Evolutionary conservation across 768 basidiomycete species (phyloP).

Genomic region (Lactarius tabidus): DNA sequence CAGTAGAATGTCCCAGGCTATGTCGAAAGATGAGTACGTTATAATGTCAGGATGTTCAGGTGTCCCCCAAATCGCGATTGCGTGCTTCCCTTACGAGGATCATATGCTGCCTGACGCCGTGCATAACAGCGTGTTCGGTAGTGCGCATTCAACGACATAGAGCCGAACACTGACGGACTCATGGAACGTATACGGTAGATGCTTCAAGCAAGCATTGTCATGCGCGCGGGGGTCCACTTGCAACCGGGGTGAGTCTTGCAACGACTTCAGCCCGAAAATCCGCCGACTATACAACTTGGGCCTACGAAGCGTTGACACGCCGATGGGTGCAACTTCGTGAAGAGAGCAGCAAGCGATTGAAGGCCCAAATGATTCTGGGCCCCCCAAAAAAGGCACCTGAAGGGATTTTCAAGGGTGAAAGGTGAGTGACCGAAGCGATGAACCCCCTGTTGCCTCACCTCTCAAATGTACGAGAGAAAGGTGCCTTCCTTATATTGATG

Average conservation of each 20-base stretch:
- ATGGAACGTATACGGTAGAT: neutral
- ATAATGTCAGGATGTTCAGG: neutral
- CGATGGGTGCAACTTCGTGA: neutral
- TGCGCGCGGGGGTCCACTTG: no score
- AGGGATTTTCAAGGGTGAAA: neutral
- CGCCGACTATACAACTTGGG: neutral
- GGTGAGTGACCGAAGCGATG: neutral
- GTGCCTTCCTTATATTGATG: neutral
- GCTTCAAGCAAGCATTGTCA: neutral
- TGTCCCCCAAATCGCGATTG: neutral
- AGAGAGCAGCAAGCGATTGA: neutral
- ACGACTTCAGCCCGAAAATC: neutral
- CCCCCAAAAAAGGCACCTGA: neutral
- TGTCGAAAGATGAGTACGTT: neutral
- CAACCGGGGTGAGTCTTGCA: neutral
- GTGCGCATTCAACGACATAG: neutral
- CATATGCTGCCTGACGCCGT: neutral
- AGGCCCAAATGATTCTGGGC: neutral
- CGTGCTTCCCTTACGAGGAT: neutral
- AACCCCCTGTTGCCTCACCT: neutral
- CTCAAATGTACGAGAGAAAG: neutral
- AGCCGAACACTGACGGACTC: neutral
- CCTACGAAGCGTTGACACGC: neutral
- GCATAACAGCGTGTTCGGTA: neutral
- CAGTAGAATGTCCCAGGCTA: slow-evolving; percentile 8